These are phyloP conservation scores for Leccinum pachyderme DNA, from an alignment of 1,284 basidiomycete genomes.

Conservation along the genomic window DNA sequence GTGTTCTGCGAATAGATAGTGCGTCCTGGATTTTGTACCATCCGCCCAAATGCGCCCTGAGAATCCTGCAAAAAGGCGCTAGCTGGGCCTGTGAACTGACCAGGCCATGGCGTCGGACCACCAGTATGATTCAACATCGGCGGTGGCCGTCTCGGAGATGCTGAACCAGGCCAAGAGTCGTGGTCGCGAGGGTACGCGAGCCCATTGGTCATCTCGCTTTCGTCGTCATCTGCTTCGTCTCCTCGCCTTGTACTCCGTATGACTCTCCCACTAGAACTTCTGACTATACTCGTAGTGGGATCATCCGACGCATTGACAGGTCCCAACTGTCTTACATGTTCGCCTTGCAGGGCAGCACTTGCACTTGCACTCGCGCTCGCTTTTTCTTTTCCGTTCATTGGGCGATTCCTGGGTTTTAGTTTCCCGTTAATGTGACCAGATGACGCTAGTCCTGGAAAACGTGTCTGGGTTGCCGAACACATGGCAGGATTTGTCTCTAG, in stretches of 20 bases:
- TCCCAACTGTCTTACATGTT: slow-evolving; percentile 25
- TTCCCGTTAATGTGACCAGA: slow-evolving; percentile 35
- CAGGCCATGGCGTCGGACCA: slow-evolving; percentile 36
- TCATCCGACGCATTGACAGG: slow-evolving; percentile 27
- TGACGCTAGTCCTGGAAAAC: slow-evolving; percentile 19
- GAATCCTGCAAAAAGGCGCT: slow-evolving; percentile 44
- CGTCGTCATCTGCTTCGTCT: slow-evolving; percentile 24
- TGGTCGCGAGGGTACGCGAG: slow-evolving; percentile 18
- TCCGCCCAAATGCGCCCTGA: slow-evolving; percentile 31
- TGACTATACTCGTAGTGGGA: slow-evolving; percentile 17
- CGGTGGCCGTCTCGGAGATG: slow-evolving; percentile 26
- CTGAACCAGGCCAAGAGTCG: slow-evolving; percentile 29
- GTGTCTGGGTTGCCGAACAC: slow-evolving; percentile 32
- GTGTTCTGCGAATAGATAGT: slow-evolving; percentile 56
- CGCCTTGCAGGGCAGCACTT: slow-evolving; percentile 19
- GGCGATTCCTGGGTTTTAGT: slow-evolving; percentile 38
- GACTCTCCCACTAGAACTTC: slow-evolving; percentile 35
- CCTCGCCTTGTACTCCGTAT: slow-evolving; percentile 35
- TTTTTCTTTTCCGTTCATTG: slow-evolving; percentile 42
- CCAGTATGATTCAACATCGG: slow-evolving; percentile 18
- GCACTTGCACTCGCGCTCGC: slow-evolving; percentile 24
- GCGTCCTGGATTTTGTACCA: slow-evolving; percentile 48
- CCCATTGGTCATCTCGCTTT: slow-evolving; percentile 23
- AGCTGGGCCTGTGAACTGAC: slow-evolving; percentile 44
- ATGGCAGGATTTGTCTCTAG: slow-evolving; percentile 60